Evolutionary conservation across 2,329 filamentous ascomycete species (phyloP).

Genomic region (Paracoccidioides lutzii): DNA sequence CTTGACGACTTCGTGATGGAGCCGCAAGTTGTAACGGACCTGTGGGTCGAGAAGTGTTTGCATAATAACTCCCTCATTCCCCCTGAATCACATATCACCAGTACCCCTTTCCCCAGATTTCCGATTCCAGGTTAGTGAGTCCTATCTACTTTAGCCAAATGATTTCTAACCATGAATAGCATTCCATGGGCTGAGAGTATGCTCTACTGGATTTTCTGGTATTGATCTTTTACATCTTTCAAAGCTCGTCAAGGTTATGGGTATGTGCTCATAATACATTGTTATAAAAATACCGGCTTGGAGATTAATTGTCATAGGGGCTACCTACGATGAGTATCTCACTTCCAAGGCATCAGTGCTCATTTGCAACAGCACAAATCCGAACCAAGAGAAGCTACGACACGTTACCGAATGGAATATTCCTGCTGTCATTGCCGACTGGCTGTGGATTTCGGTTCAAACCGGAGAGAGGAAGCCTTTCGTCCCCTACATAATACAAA

Average conservation of each 20-base stretch:
- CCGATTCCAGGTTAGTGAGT: slow-evolving; percentile 43
- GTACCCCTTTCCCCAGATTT: slow-evolving; percentile 60
- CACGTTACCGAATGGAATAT: slow-evolving; percentile 64
- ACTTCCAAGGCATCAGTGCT: slow-evolving; percentile 60
- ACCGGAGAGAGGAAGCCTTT: slow-evolving; percentile 37
- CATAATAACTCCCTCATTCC: slow-evolving; percentile 59
- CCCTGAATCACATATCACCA: slow-evolving; percentile 58
- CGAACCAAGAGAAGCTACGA: slow-evolving; percentile 57
- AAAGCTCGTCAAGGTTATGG: slow-evolving; percentile 61
- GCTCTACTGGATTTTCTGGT: slow-evolving; percentile 68
- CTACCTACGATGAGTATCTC: slow-evolving; percentile 65
- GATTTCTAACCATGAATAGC: slow-evolving; percentile 25
- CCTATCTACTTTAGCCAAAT: slow-evolving; percentile 3
- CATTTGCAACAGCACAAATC: slow-evolving; percentile 48
- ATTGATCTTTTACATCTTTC: slow-evolving; percentile 77
- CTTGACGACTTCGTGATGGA: slow-evolving; percentile 30
- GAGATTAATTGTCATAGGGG: slow-evolving; percentile 39
- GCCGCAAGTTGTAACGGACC: slow-evolving; percentile 59
- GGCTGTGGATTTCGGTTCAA: slow-evolving; percentile 73
- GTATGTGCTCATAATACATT: slow-evolving; percentile 19
- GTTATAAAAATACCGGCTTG: not conserved
- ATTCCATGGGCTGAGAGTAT: slow-evolving; percentile 59
- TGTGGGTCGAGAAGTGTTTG: slow-evolving; percentile 84
- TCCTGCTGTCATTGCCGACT: slow-evolving; percentile 66
- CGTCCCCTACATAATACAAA: slow-evolving; percentile 31